These are phyloP conservation scores for Rauvolfia tetraphylla DNA, from an alignment of 257 asterid species.

Conservation along the genomic window DNA sequence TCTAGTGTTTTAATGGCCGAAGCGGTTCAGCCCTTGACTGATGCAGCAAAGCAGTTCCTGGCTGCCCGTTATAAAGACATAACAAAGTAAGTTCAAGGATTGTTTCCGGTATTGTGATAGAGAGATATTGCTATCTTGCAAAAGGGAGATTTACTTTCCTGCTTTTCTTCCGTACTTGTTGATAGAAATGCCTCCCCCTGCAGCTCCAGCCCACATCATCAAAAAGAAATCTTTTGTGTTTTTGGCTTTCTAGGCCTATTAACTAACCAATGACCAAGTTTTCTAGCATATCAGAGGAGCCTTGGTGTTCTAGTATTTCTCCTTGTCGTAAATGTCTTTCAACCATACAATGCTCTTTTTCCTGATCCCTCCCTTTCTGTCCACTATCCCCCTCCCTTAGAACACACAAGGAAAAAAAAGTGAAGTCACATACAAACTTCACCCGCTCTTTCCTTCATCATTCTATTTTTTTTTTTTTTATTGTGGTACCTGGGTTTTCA, in stretches of 20 bases:
- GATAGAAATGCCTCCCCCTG: neutral
- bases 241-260: neutral
- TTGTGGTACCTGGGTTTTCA: neutral
- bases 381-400: neutral
- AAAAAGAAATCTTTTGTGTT: neutral
- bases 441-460: neutral
- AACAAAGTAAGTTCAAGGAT: constrained; percentile 50
- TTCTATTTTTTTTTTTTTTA: neutral
- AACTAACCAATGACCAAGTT: neutral
- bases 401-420: neutral
- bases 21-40: constrained; percentile 92
- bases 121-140: no score
- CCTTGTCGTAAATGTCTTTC: neutral
- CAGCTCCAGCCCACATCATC: neutral
- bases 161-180: no score
- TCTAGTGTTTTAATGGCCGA: constrained; percentile 83
- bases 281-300: neutral
- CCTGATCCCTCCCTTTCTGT: neutral
- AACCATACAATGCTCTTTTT: neutral
- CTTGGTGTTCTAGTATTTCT: neutral
- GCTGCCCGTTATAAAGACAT: constrained; percentile 78
- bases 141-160: no score
- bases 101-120: no score
- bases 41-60: constrained; percentile 80
- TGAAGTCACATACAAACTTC: neutral